Evolutionary conservation across 305 asterid species (phyloP).

Genomic region (Fraxinus velutina): DNA sequence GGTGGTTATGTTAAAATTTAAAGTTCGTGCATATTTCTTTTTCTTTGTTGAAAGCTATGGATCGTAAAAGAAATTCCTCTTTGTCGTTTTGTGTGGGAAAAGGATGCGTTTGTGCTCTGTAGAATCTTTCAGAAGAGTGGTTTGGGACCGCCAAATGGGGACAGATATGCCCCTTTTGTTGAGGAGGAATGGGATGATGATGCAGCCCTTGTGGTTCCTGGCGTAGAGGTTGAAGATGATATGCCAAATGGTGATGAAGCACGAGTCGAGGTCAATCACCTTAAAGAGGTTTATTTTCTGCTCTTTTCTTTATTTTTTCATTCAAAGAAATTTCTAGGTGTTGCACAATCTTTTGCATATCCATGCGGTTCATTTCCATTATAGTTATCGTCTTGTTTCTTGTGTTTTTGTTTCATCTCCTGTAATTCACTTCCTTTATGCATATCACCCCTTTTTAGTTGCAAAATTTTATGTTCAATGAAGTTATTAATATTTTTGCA

Average conservation of each 20-base stretch:
- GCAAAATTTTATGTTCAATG: not conserved
- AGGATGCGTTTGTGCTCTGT: conserved; percentile 95
- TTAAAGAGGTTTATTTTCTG: conserved; percentile 50
- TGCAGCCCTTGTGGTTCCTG: conserved; percentile 38
- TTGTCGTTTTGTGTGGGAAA: conserved; percentile 38
- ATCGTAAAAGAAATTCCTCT: conserved; percentile 21
- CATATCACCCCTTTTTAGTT: not conserved
- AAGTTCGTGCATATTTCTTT: not conserved
- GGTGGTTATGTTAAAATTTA: conserved; percentile 11
- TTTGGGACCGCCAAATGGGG: conserved; percentile 77
- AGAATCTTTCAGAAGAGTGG: conserved; percentile 51
- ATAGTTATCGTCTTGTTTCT: not conserved
- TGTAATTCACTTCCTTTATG: not conserved
- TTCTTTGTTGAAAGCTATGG: conserved; percentile 16
- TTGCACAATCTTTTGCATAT: not conserved
- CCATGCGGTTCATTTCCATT: not conserved
- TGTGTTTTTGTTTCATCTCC: not conserved
- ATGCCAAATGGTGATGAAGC: conserved; percentile 35
- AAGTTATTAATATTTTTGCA: not conserved
- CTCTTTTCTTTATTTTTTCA: not conserved
- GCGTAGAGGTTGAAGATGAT: conserved; percentile 24
- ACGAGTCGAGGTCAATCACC: conserved; percentile 26
- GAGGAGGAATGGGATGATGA: conserved; percentile 75
- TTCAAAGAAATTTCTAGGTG: not conserved
- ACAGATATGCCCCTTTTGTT: conserved; percentile 75